phyloP scores from a whole-genome alignment of 1,284 basidiomycete genomes.

The Malassezia arunalokei region DNA sequence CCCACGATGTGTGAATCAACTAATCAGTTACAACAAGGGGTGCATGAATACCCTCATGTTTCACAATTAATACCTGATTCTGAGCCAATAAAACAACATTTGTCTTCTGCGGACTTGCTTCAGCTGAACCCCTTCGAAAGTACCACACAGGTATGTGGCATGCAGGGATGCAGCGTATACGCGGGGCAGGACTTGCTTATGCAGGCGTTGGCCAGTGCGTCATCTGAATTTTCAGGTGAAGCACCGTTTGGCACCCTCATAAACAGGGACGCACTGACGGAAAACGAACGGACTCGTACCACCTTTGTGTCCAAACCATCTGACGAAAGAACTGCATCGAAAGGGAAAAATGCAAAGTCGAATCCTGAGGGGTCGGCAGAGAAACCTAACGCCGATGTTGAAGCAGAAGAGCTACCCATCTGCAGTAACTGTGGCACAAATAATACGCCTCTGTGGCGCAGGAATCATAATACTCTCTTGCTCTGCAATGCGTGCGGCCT shows the following conservation, averaged over 20 bases:
- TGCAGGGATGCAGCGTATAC: conserved; percentile 8
- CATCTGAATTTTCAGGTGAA: neutral
- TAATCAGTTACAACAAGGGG: too few relatives aligned
- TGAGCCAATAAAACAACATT: conserved; percentile 4
- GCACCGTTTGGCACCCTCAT: too few relatives aligned
- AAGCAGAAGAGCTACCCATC: conserved; percentile 12
- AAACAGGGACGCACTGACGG: too few relatives aligned
- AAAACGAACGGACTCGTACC: too few relatives aligned
- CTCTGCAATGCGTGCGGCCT: conserved; percentile 44
- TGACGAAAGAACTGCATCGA: too few relatives aligned
- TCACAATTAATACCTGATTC: neutral
- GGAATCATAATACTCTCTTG: conserved; percentile 33
- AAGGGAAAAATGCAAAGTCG: too few relatives aligned
- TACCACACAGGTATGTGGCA: conserved; percentile 7
- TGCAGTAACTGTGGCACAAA: conserved; percentile 42
- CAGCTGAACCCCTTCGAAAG: neutral
- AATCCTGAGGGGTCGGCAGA: too few relatives aligned
- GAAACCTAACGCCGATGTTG: too few relatives aligned
- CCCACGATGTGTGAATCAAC: too few relatives aligned
- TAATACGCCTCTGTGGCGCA: conserved; percentile 38
- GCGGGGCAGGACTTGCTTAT: neutral
- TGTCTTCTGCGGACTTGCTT: conserved; percentile 11
- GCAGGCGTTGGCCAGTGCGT: neutral
- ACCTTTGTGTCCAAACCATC: too few relatives aligned
- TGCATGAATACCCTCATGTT: neutral